Percentiles rank a stretch among this genome's conserved stretches.
phyloP scores from a whole-genome alignment of 2,329 filamentous ascomycete species.

The Leptographium lundbergii region DNA sequence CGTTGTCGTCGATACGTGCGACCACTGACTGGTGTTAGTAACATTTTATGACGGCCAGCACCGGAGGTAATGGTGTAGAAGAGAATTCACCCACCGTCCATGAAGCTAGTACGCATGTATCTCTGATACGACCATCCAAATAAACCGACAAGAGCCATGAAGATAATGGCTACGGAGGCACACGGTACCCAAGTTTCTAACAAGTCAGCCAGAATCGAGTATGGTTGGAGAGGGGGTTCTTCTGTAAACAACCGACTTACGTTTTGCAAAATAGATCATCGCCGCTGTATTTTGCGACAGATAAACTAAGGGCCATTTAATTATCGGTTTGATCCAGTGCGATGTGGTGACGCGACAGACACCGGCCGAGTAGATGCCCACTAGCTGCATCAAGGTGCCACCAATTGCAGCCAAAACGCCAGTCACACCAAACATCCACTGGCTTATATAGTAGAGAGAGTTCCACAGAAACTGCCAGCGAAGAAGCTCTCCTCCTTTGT shows the following conservation, averaged over 20 bases:
- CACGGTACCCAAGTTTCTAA: conserved; percentile 13
- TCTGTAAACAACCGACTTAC: neutral
- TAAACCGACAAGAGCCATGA: conserved; percentile 15
- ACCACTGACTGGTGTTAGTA: conserved; percentile 3
- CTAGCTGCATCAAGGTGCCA: conserved; percentile 16
- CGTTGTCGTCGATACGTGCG: conserved; percentile 5
- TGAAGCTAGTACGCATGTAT: conserved; percentile 15
- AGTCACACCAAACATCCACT: conserved; percentile 19
- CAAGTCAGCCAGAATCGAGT: neutral
- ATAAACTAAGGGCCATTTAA: conserved; percentile 5
- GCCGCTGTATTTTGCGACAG: conserved; percentile 11
- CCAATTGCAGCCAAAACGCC: conserved; percentile 25
- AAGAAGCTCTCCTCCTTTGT: neutral
- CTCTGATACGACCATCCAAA: conserved; percentile 18
- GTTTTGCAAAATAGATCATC: conserved; percentile 9
- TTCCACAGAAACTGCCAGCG: conserved; percentile 12
- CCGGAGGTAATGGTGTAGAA: too few species aligned
- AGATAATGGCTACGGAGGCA: conserved; percentile 14
- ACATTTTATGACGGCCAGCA: too few species aligned
- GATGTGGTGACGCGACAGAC: conserved; percentile 12
- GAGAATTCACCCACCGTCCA: conserved; percentile 4
- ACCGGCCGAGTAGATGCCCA: conserved; percentile 15
- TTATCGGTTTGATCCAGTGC: conserved; percentile 11
- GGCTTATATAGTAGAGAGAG: conserved; percentile 8
- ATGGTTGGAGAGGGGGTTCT: neutral